These are phyloP conservation scores for Mycosphaerella sp. DNA, from an alignment of 2,329 filamentous ascomycete genomes.

Conservation along the genomic window DNA sequence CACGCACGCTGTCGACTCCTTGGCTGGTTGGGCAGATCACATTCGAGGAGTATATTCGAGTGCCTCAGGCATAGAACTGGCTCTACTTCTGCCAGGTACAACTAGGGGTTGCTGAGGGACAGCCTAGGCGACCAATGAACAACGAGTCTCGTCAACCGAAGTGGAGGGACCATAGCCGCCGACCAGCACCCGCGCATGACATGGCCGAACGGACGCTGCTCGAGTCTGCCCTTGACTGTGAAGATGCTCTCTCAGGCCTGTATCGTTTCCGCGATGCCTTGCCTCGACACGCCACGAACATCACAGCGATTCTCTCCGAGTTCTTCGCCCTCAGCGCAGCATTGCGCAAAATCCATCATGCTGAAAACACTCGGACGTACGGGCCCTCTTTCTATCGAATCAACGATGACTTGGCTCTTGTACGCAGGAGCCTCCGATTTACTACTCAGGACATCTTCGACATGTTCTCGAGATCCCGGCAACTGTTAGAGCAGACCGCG, in stretches of 20 bases:
- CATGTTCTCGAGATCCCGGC: slow-evolving; percentile 40
- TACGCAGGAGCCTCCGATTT: slow-evolving; percentile 45
- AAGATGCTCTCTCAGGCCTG: slow-evolving; percentile 33
- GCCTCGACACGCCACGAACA: slow-evolving; percentile 46
- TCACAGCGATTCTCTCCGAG: slow-evolving; percentile 50
- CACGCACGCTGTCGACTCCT: slow-evolving; percentile 18
- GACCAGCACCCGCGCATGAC: slow-evolving; percentile 12
- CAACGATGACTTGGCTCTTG: slow-evolving; percentile 44
- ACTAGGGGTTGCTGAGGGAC: not conserved
- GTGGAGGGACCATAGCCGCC: slow-evolving; percentile 11
- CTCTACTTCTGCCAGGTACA: too few species aligned
- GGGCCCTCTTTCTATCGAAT: slow-evolving; percentile 38
- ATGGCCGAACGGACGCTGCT: slow-evolving; percentile 17
- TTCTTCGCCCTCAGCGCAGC: slow-evolving; percentile 50
- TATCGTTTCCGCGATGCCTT: slow-evolving; percentile 47
- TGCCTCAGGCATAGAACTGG: slow-evolving; percentile 1
- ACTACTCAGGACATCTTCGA: slow-evolving; percentile 48
- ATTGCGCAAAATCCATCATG: slow-evolving; percentile 45
- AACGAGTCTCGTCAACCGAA: slow-evolving; percentile 3
- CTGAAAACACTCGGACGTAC: slow-evolving; percentile 39
- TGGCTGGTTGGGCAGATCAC: slow-evolving; percentile 8
- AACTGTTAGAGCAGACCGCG: slow-evolving; percentile 41
- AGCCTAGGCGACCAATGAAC: not conserved
- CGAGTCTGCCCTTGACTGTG: slow-evolving; percentile 16
- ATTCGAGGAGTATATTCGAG: slow-evolving; percentile 1